Evolutionary conservation across 2,329 filamentous ascomycete genomes (phyloP).

Genomic region (Ustulina deusta): DNA sequence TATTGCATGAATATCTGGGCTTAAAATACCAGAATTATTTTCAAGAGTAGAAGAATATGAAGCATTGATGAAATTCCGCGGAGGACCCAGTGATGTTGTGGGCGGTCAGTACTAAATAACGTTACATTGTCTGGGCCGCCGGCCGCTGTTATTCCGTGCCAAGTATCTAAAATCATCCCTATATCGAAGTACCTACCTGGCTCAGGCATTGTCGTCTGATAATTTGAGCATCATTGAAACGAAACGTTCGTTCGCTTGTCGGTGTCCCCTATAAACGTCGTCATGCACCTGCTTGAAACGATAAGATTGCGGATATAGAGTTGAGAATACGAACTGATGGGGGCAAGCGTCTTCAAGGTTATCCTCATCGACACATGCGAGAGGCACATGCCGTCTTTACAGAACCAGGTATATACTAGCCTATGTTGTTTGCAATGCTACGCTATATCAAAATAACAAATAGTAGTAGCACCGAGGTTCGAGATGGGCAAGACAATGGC

Average conservation of each 20-base stretch:
- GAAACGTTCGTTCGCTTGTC: slow-evolving; percentile 26
- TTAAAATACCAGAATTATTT: slow-evolving; percentile 13
- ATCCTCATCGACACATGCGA: slow-evolving; percentile 7
- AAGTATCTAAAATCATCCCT: slow-evolving; percentile 18
- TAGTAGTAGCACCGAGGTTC: neutral
- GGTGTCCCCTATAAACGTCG: slow-evolving; percentile 13
- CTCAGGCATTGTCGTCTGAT: slow-evolving; percentile 31
- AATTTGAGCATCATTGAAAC: slow-evolving; percentile 27
- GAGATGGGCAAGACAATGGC: neutral
- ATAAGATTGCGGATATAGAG: neutral
- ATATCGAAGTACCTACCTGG: neutral
- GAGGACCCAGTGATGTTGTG: slow-evolving; percentile 1
- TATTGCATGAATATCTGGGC: slow-evolving; percentile 2
- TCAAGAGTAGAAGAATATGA: slow-evolving; percentile 8
- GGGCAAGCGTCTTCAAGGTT: slow-evolving; percentile 14
- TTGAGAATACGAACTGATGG: slow-evolving; percentile 30
- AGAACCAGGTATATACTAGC: neutral
- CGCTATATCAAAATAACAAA: slow-evolving; percentile 14
- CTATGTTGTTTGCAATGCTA: no score
- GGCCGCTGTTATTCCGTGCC: slow-evolving; percentile 18
- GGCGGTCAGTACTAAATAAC: slow-evolving; percentile 23
- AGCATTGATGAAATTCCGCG: slow-evolving; percentile 6
- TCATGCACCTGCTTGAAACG: slow-evolving; percentile 33
- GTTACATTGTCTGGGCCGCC: slow-evolving; percentile 27
- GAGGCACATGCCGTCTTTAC: neutral